A percentile compares a stretch with the other conserved stretches of the same genome.
These are phyloP conservation scores for Penicillium nucicola DNA, from an alignment of 495 filamentous ascomycete genomes.

Conservation along the genomic window DNA sequence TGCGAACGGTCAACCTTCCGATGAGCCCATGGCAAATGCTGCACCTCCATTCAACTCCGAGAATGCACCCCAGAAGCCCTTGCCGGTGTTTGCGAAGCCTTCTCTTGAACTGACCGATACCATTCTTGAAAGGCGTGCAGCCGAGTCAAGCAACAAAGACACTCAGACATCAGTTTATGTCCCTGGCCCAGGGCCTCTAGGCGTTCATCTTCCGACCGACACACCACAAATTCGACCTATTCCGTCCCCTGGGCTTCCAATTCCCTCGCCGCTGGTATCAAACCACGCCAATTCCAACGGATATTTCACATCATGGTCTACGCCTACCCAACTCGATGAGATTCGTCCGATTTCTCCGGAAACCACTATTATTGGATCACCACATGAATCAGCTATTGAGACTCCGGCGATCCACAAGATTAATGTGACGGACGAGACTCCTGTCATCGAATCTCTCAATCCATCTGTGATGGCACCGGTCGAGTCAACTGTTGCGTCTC, in stretches of 20 bases:
- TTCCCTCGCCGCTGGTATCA: slow-evolving; percentile 44
- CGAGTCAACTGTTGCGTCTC: background rate
- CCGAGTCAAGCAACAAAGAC: background rate
- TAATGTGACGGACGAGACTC: background rate
- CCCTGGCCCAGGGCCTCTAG: background rate
- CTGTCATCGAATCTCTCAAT: background rate
- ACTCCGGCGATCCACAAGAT: background rate
- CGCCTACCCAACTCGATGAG: slow-evolving; percentile 7
- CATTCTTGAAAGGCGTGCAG: slow-evolving; percentile 6
- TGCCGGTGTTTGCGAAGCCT: slow-evolving; percentile 18
- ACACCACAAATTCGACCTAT: slow-evolving; percentile 46
- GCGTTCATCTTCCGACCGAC: slow-evolving; percentile 27
- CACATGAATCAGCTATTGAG: background rate
- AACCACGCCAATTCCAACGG: slow-evolving; percentile 18
- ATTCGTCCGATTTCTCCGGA: slow-evolving; percentile 3
- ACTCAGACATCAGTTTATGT: background rate
- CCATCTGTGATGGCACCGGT: background rate
- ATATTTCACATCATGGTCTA: slow-evolving; percentile 29
- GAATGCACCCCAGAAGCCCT: slow-evolving; percentile 16
- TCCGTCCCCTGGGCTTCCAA: slow-evolving; percentile 43
- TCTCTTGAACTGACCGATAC: slow-evolving; percentile 13
- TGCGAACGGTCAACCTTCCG: slow-evolving; percentile 1
- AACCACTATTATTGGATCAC: background rate
- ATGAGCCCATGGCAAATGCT: slow-evolving; percentile 1
- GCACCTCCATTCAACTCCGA: slow-evolving; percentile 11